Conservation (phyloP, 2,329 filamentous ascomycete genomes). For the Davidsoniella virescens region DNA sequence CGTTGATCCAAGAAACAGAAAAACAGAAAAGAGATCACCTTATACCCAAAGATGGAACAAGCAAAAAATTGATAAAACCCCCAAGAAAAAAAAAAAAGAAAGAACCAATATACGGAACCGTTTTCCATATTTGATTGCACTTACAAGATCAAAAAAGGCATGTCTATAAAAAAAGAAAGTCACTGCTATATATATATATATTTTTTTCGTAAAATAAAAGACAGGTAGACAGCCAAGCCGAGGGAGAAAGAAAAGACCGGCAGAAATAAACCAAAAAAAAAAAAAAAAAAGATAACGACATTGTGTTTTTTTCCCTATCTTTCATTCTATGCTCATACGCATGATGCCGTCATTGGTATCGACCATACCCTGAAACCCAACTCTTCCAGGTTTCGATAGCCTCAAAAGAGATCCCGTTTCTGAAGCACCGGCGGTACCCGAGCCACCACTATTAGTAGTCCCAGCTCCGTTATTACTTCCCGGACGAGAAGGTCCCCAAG, state of each 20-base stretch:
- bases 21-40: background rate
- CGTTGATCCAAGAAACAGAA: background rate
- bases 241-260: constrained; percentile 10
- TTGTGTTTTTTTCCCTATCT: constrained; percentile 13
- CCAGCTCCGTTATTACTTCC: constrained; percentile 40
- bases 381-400: constrained; percentile 41
- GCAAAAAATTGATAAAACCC: constrained; percentile 11
- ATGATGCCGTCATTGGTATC: constrained; percentile 92
- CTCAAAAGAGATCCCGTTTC: constrained; percentile 23
- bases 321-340: constrained; percentile 86
- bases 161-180: no score
- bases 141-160: no score
- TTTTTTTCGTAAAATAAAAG: no score
- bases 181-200: no score
- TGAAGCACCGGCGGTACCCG: constrained; percentile 26
- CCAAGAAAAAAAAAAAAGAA: background rate
- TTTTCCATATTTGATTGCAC: no score
- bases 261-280: background rate
- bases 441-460: constrained; percentile 30
- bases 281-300: constrained; percentile 3
- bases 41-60: background rate
- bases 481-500: constrained; percentile 57
- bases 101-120: background rate
- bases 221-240: no score
- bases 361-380: constrained; percentile 83